Base-by-base conservation (phyloP, 192 early-diverging fungal species). In the Coemansia sp. region DNA sequence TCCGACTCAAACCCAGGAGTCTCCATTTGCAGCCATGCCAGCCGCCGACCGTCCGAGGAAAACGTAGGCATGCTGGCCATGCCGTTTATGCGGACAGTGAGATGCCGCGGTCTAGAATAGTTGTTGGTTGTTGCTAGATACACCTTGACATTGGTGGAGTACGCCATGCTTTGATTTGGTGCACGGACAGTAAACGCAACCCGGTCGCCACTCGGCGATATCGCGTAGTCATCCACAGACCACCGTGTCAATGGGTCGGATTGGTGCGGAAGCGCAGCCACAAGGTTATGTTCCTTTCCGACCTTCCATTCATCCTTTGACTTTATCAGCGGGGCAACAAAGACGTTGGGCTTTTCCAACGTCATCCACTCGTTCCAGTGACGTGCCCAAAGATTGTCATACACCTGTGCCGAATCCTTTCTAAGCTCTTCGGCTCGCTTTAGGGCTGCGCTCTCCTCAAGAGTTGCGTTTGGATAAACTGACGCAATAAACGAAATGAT, bases 11-110 rank as follows among this genome's bases (percentile, higher is more conserved):
- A 89, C 33, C 87, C 79, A 9, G 88, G 89, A 26, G 73, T 84
- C 55, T 83, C 76, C 89, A 90, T 91, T 71, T 93, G 88, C 26
- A 92, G 70, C 75, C 89, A 93, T 9, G 88, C 86, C 26, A 93
- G 63, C 10, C 72, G 81, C 44, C 63, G 77, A 14, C 91, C 91
- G 30, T 88, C 88, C 2, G 88, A 72, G 0, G 88, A 84, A 64
- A 86, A 91, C 34, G 68, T 79, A 6, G 91, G 91, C 58, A 64
- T 57, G 45, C 82, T 73, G 46, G 89, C 85, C 48, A 85, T 83
- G 30, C 88, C 89, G 20, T 78, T 69, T 30, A 76, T 81, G 9
- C 85, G 81, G 15, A 56, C 79, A 11, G 86, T 77, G 49, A 75
- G 67, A 30, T 75, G 71, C 23, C 86, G 87, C 1, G 71, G 68